Conservation (phyloP, 2,329 filamentous ascomycete species). For the Neofusicoccum umdonicola region DNA sequence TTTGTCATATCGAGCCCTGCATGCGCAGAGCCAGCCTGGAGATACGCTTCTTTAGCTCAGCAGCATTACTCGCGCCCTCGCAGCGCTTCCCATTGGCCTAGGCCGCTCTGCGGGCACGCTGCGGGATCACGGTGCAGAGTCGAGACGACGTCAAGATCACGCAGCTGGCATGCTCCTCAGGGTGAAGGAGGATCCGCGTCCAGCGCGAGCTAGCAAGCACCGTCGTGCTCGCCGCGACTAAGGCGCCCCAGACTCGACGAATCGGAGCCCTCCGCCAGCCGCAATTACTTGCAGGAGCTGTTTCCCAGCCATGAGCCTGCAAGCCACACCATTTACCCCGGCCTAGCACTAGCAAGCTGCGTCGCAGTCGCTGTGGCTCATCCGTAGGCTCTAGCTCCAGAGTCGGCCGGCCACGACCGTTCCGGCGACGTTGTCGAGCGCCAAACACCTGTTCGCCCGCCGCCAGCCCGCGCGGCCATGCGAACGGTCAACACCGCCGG, state of each 20-base stretch:
- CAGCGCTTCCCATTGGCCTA: neutral
- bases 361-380: neutral
- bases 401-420: neutral
- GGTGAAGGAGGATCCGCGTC: neutral
- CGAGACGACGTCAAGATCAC: neutral
- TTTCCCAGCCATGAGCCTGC: neutral
- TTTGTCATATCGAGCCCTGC: constrained; percentile 7
- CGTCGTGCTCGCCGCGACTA: constrained; percentile 1
- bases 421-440: neutral
- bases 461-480: neutral
- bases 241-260: neutral
- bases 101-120: neutral
- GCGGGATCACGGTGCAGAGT: neutral
- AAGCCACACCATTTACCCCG: constrained; percentile 9
- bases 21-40: neutral
- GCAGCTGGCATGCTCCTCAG: neutral
- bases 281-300: constrained; percentile 11
- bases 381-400: neutral
- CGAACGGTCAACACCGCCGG: neutral
- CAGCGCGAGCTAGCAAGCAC: neutral
- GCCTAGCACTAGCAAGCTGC: neutral
- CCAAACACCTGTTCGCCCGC: constrained; percentile 4
- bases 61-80: neutral
- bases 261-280: neutral
- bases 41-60: constrained; percentile 3